These are phyloP conservation scores for Ustilago loliicola DNA, from an alignment of 1,284 basidiomycete genomes.

Conservation along the genomic window DNA sequence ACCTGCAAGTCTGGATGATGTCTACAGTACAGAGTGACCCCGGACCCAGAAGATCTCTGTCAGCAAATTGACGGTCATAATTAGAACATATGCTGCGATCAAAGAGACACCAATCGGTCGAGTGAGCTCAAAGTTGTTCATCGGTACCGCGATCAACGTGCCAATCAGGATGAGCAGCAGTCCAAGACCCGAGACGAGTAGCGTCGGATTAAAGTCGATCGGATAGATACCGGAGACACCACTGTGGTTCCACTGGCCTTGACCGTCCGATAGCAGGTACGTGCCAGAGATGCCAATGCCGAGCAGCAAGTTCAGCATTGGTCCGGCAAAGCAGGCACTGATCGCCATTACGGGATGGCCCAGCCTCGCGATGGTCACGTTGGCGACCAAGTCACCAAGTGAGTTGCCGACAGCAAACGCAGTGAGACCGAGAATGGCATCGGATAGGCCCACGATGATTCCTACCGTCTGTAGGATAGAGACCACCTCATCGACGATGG, in stretches of 20 bases:
- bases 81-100: constrained; percentile 77
- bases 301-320: constrained; percentile 96
- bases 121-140: constrained; percentile 85
- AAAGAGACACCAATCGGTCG: constrained; percentile 83
- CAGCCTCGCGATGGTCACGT: constrained; percentile 79
- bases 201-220: constrained; percentile 83
- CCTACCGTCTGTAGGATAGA: constrained; percentile 81
- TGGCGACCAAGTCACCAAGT: constrained; percentile 94
- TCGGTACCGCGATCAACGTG: constrained; percentile 86
- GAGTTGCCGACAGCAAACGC: constrained; percentile 97
- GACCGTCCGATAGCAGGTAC: constrained; percentile 46
- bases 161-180: constrained; percentile 80
- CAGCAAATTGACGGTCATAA: constrained; percentile 60
- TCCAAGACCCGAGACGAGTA: constrained; percentile 85
- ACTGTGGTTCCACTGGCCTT: constrained; percentile 30
- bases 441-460: constrained; percentile 91
- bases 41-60: constrained; percentile 59
- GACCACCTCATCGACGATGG: constrained; percentile 66
- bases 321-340: constrained; percentile 91
- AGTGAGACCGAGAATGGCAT: constrained; percentile 95
- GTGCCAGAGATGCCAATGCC: constrained; percentile 83
- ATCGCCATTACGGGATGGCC: constrained; percentile 74
- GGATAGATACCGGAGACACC: constrained; percentile 72
- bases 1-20: neutral
- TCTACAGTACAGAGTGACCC: constrained; percentile 30